phyloP scores from a whole-genome alignment of 2,329 filamentous ascomycete species.

The Alternaria brassicae region DNA sequence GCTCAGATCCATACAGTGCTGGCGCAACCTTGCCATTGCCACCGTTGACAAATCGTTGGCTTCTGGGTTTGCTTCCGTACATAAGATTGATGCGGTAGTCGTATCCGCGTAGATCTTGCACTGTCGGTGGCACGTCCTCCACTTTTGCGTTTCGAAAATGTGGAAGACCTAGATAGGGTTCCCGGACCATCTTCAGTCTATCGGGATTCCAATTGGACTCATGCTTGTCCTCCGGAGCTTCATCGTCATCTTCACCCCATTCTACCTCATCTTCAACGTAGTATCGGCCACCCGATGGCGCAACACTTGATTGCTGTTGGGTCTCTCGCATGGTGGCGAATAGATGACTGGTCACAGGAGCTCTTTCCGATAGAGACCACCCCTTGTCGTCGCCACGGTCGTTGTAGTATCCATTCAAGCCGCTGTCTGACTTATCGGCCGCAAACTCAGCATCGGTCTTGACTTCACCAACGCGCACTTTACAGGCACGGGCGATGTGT shows the following conservation, averaged over 20 bases:
- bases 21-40: constrained; percentile 15
- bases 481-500: constrained; percentile 1
- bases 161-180: neutral
- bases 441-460: neutral
- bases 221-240: neutral
- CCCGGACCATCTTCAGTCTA: too few relatives aligned
- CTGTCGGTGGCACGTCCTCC: neutral
- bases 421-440: neutral
- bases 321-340: neutral
- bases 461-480: neutral
- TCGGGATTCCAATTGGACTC: too few relatives aligned
- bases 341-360: neutral
- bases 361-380: neutral
- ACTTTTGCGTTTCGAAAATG: neutral
- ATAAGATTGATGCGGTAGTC: neutral
- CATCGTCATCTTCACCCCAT: neutral
- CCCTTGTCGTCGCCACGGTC: neutral
- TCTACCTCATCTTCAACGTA: constrained; percentile 2
- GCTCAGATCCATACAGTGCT: constrained; percentile 7
- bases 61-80: neutral
- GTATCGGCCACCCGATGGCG: neutral
- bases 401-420: neutral
- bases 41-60: constrained; percentile 4
- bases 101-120: constrained; percentile 15
- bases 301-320: neutral